phyloP scores from a whole-genome alignment of 2,329 filamentous ascomycete species.

The Colletotrichum sp. region DNA sequence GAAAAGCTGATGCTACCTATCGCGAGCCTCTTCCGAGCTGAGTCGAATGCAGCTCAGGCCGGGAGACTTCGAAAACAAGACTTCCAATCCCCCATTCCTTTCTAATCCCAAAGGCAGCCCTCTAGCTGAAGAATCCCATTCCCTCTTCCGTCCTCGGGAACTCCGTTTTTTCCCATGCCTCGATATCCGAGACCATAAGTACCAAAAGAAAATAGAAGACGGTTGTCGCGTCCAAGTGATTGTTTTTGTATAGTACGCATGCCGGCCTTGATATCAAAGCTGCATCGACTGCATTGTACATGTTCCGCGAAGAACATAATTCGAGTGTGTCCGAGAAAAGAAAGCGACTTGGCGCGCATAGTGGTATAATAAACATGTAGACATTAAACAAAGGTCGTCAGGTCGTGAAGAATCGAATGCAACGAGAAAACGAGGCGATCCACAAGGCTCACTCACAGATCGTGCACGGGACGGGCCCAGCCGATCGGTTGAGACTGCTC shows the following conservation, averaged over 20 bases:
- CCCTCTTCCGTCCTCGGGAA: background rate
- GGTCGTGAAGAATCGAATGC: conserved; percentile 26
- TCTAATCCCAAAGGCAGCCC: background rate
- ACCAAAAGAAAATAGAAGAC: background rate
- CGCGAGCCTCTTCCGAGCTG: background rate
- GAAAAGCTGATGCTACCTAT: background rate
- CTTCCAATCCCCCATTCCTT: background rate
- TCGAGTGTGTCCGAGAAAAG: conserved; percentile 18
- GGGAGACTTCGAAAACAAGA: background rate
- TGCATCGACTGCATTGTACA: conserved; percentile 9
- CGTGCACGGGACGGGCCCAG: background rate
- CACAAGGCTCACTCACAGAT: background rate
- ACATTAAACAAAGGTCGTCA: conserved; percentile 27
- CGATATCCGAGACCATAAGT: background rate
- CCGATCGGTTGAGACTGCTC: background rate
- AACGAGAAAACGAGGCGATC: conserved; percentile 1
- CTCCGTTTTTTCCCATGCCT: background rate
- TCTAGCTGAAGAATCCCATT: background rate
- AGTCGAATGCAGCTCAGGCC: background rate
- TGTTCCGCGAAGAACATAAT: background rate
- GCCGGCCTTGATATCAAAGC: background rate
- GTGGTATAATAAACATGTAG: conserved; percentile 24
- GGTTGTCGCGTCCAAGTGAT: background rate
- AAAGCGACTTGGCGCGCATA: conserved; percentile 21
- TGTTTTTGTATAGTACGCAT: conserved; percentile 1